phyloP scores from a whole-genome alignment of 202 grass and related monocot genomes.

The Setaria italica region DNA sequence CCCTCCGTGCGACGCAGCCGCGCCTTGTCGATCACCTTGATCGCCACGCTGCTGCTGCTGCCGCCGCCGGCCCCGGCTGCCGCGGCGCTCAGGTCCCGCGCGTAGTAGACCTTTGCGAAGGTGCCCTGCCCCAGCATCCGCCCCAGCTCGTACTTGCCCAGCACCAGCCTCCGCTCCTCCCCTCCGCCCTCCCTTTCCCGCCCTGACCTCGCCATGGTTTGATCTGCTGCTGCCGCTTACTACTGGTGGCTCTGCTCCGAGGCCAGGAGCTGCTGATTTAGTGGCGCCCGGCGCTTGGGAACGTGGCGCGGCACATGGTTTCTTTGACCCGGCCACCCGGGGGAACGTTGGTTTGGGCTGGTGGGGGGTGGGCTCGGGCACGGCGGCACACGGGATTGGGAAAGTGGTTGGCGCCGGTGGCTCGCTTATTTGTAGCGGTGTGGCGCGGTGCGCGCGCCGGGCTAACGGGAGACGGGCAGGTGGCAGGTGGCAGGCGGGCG shows the following conservation, averaged over 20 bases:
- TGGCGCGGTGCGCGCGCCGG: neutral
- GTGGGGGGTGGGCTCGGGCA: neutral
- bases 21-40: constrained; percentile 96
- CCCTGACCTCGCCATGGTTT: constrained; percentile 43
- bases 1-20: constrained; percentile 58
- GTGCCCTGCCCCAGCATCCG: constrained; percentile 82
- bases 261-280: neutral
- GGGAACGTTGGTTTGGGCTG: constrained; percentile 21
- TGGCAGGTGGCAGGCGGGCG: constrained; percentile 20
- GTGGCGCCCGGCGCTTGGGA: constrained; percentile 30
- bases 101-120: constrained; percentile 93
- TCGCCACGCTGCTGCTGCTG: constrained; percentile 63
- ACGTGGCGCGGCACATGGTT: constrained; percentile 46
- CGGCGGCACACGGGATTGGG: constrained; percentile 43
- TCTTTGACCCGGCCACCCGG: neutral
- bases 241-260: neutral
- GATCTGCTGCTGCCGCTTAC: neutral
- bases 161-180: constrained; percentile 57
- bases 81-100: constrained; percentile 56
- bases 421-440: constrained; percentile 29
- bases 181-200: constrained; percentile 1
- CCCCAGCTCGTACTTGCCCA: constrained; percentile 90
- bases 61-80: neutral
- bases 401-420: constrained; percentile 1
- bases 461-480: constrained; percentile 13